Evolutionary conservation across 352 stramenopile genomes (phyloP), one percentile per base, ranked within the genome.

Genomic region (Globisporangium emineosum): DNA sequence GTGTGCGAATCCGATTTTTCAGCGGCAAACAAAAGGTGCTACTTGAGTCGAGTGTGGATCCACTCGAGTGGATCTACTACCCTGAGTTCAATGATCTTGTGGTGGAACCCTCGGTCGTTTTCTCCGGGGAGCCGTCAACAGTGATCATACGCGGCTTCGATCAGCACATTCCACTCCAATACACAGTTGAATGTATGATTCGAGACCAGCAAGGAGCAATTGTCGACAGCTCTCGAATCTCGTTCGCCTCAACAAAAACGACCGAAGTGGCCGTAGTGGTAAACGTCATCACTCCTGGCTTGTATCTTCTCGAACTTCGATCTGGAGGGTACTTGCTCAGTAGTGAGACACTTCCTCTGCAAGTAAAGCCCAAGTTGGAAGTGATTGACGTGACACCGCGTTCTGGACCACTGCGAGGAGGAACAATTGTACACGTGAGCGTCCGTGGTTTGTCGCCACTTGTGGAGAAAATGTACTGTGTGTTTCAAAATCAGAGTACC

Each of bases 371-470:
- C 5, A 49, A 30, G 30, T 8, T 64, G 12, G 40, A 56, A n/a
- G n/a, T 57, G 5, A 7, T 50, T 1, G 29, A 50, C 15, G 57
- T 56, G n/a, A 33, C 12, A 5, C 57, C 57, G 2, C 42, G 13
- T 6, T 56, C 53, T 33, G 72, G 75, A 0, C 72, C 75, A 0
- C 37, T 79, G 27, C 57, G 71, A 57, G 73, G 73, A 32, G 73
- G 69, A 1, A 70, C 73, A 6, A 27, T 72, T 15, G 64, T 83
- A 3, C 30, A 68, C 10, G n/a, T 75, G 5, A 23, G 64, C 4
- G 57, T 76, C 25, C 59, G 67, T 50, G 47, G 33, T 19, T 5
- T 37, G 2, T 42, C 57, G 3, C 35, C 62, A 3, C 12, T 66
- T 6, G 17, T 40, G 1, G 53, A 68, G n/a, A 43, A 72, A 15